Base-by-base conservation (phyloP, 176 grass and related monocot genomes). In the Otatea glauca region DNA sequence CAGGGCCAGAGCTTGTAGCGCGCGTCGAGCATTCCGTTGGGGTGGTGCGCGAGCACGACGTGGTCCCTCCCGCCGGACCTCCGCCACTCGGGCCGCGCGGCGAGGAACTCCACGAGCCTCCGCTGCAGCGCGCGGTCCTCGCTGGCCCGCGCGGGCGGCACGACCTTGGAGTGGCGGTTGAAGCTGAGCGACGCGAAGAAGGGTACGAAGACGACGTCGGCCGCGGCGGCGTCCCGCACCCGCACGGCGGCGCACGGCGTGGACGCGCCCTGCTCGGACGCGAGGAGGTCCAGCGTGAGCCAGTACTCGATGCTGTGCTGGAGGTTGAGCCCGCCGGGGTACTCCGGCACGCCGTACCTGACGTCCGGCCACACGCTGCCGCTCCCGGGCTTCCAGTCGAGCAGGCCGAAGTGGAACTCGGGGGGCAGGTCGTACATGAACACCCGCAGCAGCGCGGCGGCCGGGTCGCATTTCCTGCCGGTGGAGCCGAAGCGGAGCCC, bases 101-200 rank as follows among this genome's bases (percentile, higher is more conserved):
- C 76, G 65, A 98, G 85, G 79, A 70, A 96, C 43, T 87, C 21
- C 4, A 98, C 59, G 49, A 98, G 87, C 73, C 89, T 83, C 56
- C 90, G 74, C 79, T 98, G 96, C 66, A 98, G 86, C 74, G 85
- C 60, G 23, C 81, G 91, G 81, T 98, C 89, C 87, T 73, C 83
- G 83, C 91, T 96, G 73, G 25, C 64, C 45, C 77, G 75, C 83
- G 89, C 83, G 18, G 89, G 93, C 8, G 89, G 88, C 15, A 92
- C 81, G 1, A 81, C 59, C 49, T 92, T 92, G 1, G 96, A 98
- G 86, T 95, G 88, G 16, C 93, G 85, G 64, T 98, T 98, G 86
- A 94, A 95, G 84, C 96, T 98, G 77, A 98, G 70, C n/a, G 96
- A 98, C 20, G 96, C 92, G 89, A 95, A 98, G 88, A 98, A 98